phyloP scores from a whole-genome alignment of 331 rosid genomes.

The Erythrophleum ivorense region DNA sequence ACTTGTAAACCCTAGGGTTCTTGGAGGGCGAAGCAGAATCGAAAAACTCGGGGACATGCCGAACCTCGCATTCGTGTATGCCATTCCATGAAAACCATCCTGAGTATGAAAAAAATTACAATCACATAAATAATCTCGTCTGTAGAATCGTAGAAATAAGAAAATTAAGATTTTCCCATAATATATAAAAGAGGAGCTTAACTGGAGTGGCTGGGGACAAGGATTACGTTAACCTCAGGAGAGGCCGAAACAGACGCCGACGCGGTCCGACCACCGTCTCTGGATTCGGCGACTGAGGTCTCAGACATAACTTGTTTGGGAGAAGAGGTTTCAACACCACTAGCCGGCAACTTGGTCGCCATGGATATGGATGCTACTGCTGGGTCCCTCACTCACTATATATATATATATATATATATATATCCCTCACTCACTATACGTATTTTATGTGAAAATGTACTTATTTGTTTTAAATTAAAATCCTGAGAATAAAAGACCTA shows the following conservation, averaged over 20 bases:
- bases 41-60: constrained; percentile 84
- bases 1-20: constrained; percentile 79
- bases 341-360: not conserved
- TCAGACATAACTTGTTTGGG: constrained; percentile 43
- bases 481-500: no score
- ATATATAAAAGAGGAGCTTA: constrained; percentile 22
- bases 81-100: constrained; percentile 82
- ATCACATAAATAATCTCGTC: not conserved
- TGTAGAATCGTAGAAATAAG: not conserved
- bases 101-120: not conserved
- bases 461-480: no score
- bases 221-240: constrained; percentile 46
- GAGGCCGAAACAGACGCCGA: constrained; percentile 11
- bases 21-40: constrained; percentile 59
- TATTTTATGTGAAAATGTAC: no score
- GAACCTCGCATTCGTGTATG: constrained; percentile 74
- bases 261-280: constrained; percentile 19
- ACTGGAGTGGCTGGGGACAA: constrained; percentile 79
- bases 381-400: not conserved
- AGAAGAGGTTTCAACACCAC: constrained; percentile 6
- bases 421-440: no score
- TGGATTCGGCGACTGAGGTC: constrained; percentile 40
- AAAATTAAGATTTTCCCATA: not conserved
- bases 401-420: no score
- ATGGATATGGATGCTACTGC: not conserved